Percentiles rank a stretch among this genome's conserved stretches.
Evolutionary conservation across 306 rosid genomes (phyloP).

Genomic region (Hylodesmum podocarpum): DNA sequence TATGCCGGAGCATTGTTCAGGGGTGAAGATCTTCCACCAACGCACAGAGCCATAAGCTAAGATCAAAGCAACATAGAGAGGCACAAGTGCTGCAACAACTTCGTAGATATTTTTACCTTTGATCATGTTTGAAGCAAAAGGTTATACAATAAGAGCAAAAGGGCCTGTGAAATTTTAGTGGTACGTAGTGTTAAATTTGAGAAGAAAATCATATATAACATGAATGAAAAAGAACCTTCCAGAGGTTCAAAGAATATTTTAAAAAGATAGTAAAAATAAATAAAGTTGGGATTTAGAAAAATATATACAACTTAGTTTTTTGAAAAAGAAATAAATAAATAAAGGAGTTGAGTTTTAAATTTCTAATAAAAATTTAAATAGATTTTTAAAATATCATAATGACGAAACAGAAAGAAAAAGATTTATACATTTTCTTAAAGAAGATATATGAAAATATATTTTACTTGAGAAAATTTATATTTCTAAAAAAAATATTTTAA

Average conservation of each 20-base stretch:
- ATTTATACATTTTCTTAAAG: too few relatives aligned
- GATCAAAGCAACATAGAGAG: slow-evolving; percentile 35
- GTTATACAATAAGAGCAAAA: background rate
- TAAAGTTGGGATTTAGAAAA: too few relatives aligned
- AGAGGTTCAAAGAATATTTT: background rate
- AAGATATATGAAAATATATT: too few relatives aligned
- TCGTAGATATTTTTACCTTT: slow-evolving; percentile 67
- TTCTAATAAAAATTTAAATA: too few relatives aligned
- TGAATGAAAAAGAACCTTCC: background rate
- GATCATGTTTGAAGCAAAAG: slow-evolving; percentile 47
- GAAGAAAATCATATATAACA: background rate
- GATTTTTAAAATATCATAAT: too few relatives aligned
- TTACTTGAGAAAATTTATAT: too few relatives aligned
- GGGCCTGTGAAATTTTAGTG: background rate
- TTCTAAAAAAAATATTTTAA: too few relatives aligned
- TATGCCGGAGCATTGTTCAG: slow-evolving; percentile 34
- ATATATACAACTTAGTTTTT: too few relatives aligned
- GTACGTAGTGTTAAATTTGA: background rate
- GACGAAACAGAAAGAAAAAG: too few relatives aligned
- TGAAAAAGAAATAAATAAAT: too few relatives aligned
- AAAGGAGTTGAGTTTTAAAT: too few relatives aligned
- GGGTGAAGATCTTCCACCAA: slow-evolving; percentile 50
- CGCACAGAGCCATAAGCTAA: slow-evolving; percentile 35
- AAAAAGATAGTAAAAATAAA: too few relatives aligned
- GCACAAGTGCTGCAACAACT: slow-evolving; percentile 26